phyloP scores from a whole-genome alignment of 2,329 filamentous ascomycete genomes.

The Sarocladium oryzae region DNA sequence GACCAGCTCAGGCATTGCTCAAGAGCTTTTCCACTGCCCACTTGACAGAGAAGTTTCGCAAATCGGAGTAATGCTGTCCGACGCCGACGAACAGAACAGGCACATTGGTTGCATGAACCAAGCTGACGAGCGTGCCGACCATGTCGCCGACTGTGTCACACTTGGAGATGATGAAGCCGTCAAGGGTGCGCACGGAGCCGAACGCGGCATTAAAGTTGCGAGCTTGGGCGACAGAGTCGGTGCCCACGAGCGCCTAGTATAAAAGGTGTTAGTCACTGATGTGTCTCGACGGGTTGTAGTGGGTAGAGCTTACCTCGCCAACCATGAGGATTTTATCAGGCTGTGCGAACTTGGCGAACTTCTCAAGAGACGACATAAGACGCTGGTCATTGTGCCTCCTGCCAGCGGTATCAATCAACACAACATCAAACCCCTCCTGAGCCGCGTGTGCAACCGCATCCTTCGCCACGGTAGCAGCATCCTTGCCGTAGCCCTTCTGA shows the following conservation, averaged over 20 bases:
- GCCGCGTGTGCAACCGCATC: conserved; percentile 82
- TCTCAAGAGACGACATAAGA: conserved; percentile 93
- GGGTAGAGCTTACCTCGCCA: conserved; percentile 37
- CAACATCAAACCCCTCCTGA: conserved; percentile 76
- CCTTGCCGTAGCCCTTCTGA: conserved; percentile 96
- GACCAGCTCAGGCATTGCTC: conserved; percentile 34
- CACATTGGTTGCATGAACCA: conserved; percentile 95
- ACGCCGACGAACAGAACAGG: conserved; percentile 87
- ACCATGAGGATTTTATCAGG: conserved; percentile 99
- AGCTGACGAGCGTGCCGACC: conserved; percentile 90
- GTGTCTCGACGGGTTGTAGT: neutral
- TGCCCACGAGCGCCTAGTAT: conserved; percentile 74
- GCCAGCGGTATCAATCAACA: conserved; percentile 93
- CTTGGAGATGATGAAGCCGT: conserved; percentile 98
- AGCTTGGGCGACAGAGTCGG: conserved; percentile 90
- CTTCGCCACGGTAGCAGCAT: conserved; percentile 90
- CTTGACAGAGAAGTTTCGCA: conserved; percentile 62
- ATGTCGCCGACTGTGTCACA: conserved; percentile 99
- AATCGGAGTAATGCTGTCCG: conserved; percentile 62
- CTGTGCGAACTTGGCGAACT: conserved; percentile 92
- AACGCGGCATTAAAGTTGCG: conserved; percentile 95
- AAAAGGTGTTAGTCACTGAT: neutral
- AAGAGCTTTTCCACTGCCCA: conserved; percentile 64
- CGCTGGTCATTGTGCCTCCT: conserved; percentile 91
- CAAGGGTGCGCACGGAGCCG: conserved; percentile 70